phyloP scores from a whole-genome alignment of 192 early-diverging fungal genomes.

The Rhizophagus prolifer region DNA sequence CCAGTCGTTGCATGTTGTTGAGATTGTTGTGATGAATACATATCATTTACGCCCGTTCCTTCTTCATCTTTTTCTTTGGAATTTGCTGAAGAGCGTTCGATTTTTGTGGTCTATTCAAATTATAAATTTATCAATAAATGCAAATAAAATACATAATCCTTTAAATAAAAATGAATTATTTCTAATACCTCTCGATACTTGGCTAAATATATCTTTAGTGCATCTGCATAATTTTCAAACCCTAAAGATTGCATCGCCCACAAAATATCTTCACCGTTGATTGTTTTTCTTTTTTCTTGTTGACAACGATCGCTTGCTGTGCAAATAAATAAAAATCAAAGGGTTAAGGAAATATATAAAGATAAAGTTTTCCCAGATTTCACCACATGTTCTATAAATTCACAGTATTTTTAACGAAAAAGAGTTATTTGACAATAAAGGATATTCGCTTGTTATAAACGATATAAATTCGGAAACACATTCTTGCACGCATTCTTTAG shows the following conservation, averaged over 20 bases:
- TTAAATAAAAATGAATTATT: not conserved
- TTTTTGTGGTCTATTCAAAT: conserved; percentile 46
- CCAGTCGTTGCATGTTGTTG: not conserved
- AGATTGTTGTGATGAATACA: conserved; percentile 32
- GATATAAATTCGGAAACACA: conserved; percentile 99
- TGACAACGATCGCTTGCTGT: conserved; percentile 90
- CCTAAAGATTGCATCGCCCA: conserved; percentile 98
- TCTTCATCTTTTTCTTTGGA: conserved; percentile 54
- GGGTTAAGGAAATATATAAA: not conserved
- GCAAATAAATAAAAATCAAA: conserved; percentile 7
- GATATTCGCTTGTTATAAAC: conserved; percentile 95
- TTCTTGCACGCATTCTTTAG: conserved; percentile 95
- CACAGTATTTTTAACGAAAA: not conserved
- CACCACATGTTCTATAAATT: not conserved
- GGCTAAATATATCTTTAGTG: conserved; percentile 82
- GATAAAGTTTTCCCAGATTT: not conserved
- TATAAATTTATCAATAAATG: not conserved
- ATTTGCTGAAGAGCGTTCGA: conserved; percentile 47
- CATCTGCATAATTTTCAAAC: conserved; percentile 95
- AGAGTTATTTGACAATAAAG: conserved; percentile 17
- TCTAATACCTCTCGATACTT: conserved; percentile 85
- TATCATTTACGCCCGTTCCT: conserved; percentile 27
- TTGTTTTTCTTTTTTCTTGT: conserved; percentile 95
- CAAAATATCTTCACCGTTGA: conserved; percentile 97
- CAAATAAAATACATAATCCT: not conserved